Evolutionary conservation across 768 basidiomycete genomes (phyloP).

Genomic region (Hericium erinaceus): DNA sequence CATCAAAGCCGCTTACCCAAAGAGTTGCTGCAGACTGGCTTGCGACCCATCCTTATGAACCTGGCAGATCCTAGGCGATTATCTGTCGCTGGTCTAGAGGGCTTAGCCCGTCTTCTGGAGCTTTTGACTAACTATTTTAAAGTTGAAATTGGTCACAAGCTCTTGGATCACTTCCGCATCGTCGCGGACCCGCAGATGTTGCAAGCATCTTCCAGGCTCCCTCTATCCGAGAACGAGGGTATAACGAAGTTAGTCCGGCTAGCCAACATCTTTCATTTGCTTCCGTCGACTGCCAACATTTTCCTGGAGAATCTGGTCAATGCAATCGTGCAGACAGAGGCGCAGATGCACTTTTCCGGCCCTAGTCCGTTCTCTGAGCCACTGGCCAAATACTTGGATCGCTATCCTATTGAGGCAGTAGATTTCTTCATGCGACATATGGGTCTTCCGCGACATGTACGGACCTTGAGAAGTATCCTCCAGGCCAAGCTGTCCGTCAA

Average conservation of each 20-base stretch:
- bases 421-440: conserved; percentile 79
- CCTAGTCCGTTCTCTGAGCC: conserved; percentile 91
- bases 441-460: conserved; percentile 68
- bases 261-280: conserved; percentile 93
- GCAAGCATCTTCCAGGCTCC: conserved; percentile 66
- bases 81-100: conserved; percentile 86
- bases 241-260: conserved; percentile 91
- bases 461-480: conserved; percentile 78
- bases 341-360: conserved; percentile 82
- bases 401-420: conserved; percentile 79
- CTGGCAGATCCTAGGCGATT: conserved; percentile 93
- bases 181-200: conserved; percentile 88
- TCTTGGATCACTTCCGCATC: conserved; percentile 90
- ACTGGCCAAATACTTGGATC: conserved; percentile 82
- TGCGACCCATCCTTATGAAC: conserved; percentile 96
- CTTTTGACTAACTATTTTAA: conserved; percentile 98
- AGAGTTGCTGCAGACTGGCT: conserved; percentile 88
- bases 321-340: conserved; percentile 85
- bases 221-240: conserved; percentile 79
- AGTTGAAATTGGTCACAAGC: conserved; percentile 96
- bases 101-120: conserved; percentile 86
- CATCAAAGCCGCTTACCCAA: conserved; percentile 90
- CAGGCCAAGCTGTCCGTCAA: conserved; percentile 71
- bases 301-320: conserved; percentile 86
- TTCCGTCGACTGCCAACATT: conserved; percentile 87